Conservation (phyloP, 2,329 filamentous ascomycete species). For the Aspergillus fijiensis region DNA sequence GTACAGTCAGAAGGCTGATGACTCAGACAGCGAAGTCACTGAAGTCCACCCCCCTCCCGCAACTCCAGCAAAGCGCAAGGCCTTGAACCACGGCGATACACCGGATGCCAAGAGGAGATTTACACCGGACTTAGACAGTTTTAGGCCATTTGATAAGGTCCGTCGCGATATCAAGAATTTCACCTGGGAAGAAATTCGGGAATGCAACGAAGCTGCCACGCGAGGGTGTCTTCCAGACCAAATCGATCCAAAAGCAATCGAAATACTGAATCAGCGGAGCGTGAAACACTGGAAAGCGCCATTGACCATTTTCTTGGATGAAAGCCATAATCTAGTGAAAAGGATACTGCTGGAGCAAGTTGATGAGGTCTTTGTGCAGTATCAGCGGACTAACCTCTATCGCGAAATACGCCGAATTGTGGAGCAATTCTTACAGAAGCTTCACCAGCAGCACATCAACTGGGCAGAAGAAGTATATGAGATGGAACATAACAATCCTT, state of each 20-base stretch:
- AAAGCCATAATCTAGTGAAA: constrained; percentile 31
- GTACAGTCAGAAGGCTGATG: constrained; percentile 14
- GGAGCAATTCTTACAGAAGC: constrained; percentile 46
- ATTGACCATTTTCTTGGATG: constrained; percentile 43
- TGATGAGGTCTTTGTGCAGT: constrained; percentile 36
- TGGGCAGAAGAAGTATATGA: constrained; percentile 52
- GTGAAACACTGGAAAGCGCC: constrained; percentile 60
- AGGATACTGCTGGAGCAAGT: constrained; percentile 48
- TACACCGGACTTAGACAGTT: neutral
- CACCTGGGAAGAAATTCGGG: constrained; percentile 47
- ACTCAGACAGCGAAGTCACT: constrained; percentile 31
- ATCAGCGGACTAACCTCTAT: constrained; percentile 37
- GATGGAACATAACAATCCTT: constrained; percentile 57
- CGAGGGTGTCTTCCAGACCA: constrained; percentile 60
- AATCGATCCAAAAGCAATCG: constrained; percentile 60
- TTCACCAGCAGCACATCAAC: constrained; percentile 40
- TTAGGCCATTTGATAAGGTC: constrained; percentile 28
- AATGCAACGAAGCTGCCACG: constrained; percentile 56
- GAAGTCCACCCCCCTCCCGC: neutral
- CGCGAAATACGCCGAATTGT: constrained; percentile 43
- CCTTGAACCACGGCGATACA: constrained; percentile 1
- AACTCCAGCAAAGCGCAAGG: constrained; percentile 24
- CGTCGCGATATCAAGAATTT: constrained; percentile 24
- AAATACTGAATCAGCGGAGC: constrained; percentile 57
- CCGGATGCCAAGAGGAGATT: constrained; percentile 1